Conservation (phyloP, 306 rosid genomes). For the Amphicarpaea edgeworthii region DNA sequence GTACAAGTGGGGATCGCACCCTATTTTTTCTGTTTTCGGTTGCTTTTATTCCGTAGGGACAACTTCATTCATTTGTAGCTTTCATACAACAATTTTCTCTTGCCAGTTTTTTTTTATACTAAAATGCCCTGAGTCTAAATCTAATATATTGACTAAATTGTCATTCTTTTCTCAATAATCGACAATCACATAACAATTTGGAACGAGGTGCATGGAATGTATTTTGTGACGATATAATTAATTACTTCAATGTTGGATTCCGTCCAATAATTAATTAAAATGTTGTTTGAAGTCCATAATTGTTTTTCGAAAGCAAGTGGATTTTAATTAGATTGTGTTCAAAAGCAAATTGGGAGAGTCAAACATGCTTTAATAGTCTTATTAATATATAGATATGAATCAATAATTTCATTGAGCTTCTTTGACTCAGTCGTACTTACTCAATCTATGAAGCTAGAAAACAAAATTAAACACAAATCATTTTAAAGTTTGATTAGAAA, state of each 20-base stretch:
- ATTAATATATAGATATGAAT: neutral
- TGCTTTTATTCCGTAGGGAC: constrained; percentile 38
- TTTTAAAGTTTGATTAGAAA: constrained; percentile 10
- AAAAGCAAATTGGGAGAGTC: constrained; percentile 18
- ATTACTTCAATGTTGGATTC: constrained; percentile 14
- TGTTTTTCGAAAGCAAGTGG: neutral
- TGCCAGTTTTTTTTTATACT: neutral
- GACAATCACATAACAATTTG: neutral
- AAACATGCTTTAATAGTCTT: constrained; percentile 25
- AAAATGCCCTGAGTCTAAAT: no score
- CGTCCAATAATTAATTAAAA: neutral
- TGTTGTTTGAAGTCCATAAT: constrained; percentile 14
- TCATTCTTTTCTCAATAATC: neutral
- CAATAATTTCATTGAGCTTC: constrained; percentile 12
- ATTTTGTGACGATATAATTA: neutral
- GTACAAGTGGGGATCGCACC: constrained; percentile 35
- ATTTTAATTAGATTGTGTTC: constrained; percentile 17
- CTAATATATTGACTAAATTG: neutral
- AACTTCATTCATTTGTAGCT: constrained; percentile 19
- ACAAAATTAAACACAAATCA: neutral
- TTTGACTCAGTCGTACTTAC: constrained; percentile 20
- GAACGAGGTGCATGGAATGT: neutral
- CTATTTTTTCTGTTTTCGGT: neutral
- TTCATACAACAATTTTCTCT: neutral
- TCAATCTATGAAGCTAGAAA: neutral